Percentiles rank a stretch among this genome's conserved stretches.
Evolutionary conservation across 768 basidiomycete genomes (phyloP).

Genomic region (Auricularia heimuer): DNA sequence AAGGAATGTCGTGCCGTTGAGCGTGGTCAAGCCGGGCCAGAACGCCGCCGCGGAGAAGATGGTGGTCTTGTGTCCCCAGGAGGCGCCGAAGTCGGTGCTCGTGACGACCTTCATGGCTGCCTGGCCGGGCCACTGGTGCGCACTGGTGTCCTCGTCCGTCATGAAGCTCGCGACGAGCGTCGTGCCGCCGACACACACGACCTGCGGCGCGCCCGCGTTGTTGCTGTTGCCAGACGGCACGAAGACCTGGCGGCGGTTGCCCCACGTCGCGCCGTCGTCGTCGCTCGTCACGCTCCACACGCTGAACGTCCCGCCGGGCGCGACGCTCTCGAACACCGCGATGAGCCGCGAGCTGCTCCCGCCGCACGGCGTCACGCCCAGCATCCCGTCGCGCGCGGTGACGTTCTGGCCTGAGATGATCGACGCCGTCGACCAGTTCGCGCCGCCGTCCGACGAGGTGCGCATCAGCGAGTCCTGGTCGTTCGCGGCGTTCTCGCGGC

Average conservation of each 20-base stretch:
- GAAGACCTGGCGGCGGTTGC: background rate
- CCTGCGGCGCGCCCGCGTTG: slow-evolving; percentile 1
- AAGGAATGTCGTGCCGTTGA: background rate
- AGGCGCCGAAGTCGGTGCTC: background rate
- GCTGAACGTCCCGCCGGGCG: background rate
- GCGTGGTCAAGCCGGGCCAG: background rate
- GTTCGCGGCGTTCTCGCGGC: background rate
- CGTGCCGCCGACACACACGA: background rate
- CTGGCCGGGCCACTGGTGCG: background rate
- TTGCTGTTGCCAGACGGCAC: background rate
- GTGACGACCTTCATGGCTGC: background rate
- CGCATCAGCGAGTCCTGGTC: background rate
- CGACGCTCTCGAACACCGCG: background rate
- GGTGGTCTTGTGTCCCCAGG: background rate
- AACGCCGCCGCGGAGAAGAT: background rate
- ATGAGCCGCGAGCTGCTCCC: background rate
- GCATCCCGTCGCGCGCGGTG: background rate
- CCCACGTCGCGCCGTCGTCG: background rate
- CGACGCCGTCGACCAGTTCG: background rate
- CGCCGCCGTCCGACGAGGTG: background rate
- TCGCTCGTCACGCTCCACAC: background rate
- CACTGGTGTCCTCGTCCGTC: background rate
- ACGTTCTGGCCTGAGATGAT: background rate
- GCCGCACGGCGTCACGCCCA: background rate
- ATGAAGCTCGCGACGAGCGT: slow-evolving; percentile 2